phyloP scores from a whole-genome alignment of 2,329 filamentous ascomycete genomes.

The Waltergamsia citrina region DNA sequence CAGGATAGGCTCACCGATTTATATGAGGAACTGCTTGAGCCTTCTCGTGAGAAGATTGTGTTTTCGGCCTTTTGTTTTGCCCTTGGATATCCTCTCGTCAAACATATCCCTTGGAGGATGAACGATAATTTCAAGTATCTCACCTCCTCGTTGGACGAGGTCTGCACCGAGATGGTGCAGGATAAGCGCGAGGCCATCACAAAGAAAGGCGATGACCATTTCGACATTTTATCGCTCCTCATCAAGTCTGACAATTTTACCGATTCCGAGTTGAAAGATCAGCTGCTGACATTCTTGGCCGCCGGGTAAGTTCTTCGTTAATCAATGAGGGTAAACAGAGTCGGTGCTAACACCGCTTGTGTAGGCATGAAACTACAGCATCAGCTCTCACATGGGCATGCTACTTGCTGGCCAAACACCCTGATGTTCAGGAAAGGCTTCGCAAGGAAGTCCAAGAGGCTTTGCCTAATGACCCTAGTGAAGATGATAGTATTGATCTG shows the following conservation, averaged over 20 bases:
- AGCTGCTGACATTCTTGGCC: slow-evolving; percentile 45
- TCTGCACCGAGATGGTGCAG: slow-evolving; percentile 34
- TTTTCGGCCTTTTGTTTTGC: slow-evolving; percentile 29
- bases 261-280: slow-evolving; percentile 40
- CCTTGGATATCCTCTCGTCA: slow-evolving; percentile 24
- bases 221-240: slow-evolving; percentile 55
- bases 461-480: slow-evolving; percentile 23
- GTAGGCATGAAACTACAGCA: slow-evolving; percentile 56
- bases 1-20: slow-evolving; percentile 23
- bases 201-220: slow-evolving; percentile 32
- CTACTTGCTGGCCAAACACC: slow-evolving; percentile 50
- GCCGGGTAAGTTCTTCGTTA: slow-evolving; percentile 34
- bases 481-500: slow-evolving; percentile 19
- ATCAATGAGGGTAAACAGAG: background rate
- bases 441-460: slow-evolving; percentile 48
- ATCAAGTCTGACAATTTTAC: slow-evolving; percentile 42
- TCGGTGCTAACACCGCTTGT: background rate
- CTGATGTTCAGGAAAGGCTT: slow-evolving; percentile 45
- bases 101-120: slow-evolving; percentile 33
- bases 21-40: slow-evolving; percentile 34
- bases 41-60: slow-evolving; percentile 32
- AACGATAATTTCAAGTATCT: slow-evolving; percentile 27
- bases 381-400: slow-evolving; percentile 53
- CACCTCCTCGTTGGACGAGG: slow-evolving; percentile 22
- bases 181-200: slow-evolving; percentile 38